Evolutionary conservation across 2,329 filamentous ascomycete genomes (phyloP).

Genomic region (Cladosporium sp.): DNA sequence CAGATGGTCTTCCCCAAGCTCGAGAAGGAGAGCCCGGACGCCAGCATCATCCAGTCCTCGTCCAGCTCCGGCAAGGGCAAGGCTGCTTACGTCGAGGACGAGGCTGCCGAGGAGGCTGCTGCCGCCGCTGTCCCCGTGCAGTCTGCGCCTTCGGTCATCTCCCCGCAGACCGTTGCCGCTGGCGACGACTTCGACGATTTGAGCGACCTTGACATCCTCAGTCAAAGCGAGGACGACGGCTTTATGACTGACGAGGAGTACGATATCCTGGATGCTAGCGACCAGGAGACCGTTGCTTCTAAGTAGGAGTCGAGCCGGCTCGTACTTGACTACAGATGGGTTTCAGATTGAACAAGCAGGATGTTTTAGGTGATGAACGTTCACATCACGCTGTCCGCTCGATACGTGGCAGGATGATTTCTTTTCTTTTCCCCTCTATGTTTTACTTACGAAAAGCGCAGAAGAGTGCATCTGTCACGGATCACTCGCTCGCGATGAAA

Average conservation of each 20-base stretch:
- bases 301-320: not conserved
- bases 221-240: conserved; percentile 60
- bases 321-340: not conserved
- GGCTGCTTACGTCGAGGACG: conserved; percentile 50
- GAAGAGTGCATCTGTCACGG: not conserved
- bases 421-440: not conserved
- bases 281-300: conserved; percentile 59
- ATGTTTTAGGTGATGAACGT: not conserved
- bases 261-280: conserved; percentile 90
- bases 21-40: conserved; percentile 82
- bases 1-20: conserved; percentile 96
- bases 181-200: conserved; percentile 42
- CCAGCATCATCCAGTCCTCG: conserved; percentile 62
- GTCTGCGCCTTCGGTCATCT: conserved; percentile 25
- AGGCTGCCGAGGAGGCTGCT: conserved; percentile 43
- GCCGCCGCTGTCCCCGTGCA: conserved; percentile 24
- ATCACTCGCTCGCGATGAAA: not conserved
- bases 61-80: conserved; percentile 37
- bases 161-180: conserved; percentile 1
- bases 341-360: not conserved
- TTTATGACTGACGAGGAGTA: conserved; percentile 98
- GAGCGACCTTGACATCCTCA: conserved; percentile 41
- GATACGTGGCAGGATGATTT: not conserved
- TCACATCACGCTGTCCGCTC: not conserved
- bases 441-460: not conserved